Evolutionary conservation across 2,329 filamentous ascomycete species (phyloP).

Genomic region (Talaromyces sp.): DNA sequence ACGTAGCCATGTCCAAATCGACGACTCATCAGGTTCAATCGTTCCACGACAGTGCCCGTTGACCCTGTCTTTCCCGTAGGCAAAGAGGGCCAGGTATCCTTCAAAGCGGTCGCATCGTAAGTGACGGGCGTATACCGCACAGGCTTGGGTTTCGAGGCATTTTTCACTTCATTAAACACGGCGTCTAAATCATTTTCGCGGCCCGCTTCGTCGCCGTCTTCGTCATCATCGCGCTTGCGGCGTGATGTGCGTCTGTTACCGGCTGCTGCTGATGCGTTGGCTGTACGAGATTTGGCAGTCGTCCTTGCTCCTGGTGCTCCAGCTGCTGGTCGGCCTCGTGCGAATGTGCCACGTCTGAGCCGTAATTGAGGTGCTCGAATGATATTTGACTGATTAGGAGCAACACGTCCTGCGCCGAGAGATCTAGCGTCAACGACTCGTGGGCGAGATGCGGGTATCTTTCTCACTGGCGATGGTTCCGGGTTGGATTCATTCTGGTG

Average conservation of each 20-base stretch:
- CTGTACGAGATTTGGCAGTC: conserved; percentile 6
- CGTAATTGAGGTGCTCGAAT: conserved; percentile 27
- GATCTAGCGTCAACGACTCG: conserved; percentile 34
- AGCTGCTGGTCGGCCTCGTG: conserved; percentile 16
- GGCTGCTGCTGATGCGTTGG: conserved; percentile 11
- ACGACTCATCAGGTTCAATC: conserved; percentile 31
- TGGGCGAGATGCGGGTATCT: conserved; percentile 18
- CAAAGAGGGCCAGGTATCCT: conserved; percentile 37
- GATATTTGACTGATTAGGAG: conserved; percentile 26
- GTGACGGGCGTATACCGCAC: conserved; percentile 32
- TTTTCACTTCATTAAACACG: conserved; percentile 27
- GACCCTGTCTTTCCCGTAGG: conserved; percentile 27
- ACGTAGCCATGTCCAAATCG: conserved; percentile 33
- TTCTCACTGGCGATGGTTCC: background rate
- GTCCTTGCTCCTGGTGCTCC: background rate
- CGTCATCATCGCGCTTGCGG: conserved; percentile 18
- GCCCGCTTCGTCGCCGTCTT: conserved; percentile 21
- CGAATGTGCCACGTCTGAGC: conserved; percentile 18
- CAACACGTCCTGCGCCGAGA: conserved; percentile 28
- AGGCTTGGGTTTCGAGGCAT: conserved; percentile 26
- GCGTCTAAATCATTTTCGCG: conserved; percentile 26
- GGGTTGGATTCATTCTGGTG: background rate
- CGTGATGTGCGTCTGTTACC: conserved; percentile 12
- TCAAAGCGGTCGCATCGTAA: conserved; percentile 28
- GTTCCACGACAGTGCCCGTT: conserved; percentile 29